Evolutionary conservation across 345 rosid genomes (phyloP).

Genomic region (Lepidium sativum): DNA sequence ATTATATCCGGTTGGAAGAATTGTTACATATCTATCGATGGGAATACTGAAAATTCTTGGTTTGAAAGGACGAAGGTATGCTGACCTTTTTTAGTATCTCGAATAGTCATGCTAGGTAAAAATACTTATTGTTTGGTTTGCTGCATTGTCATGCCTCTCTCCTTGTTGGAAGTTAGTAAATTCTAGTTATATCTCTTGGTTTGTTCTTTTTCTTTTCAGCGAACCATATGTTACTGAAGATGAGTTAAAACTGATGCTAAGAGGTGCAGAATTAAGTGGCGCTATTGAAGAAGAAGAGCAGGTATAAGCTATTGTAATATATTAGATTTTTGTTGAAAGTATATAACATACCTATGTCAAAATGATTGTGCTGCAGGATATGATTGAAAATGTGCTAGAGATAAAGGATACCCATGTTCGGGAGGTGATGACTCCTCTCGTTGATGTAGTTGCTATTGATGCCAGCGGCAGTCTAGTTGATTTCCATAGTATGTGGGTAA

Average conservation of each 20-base stretch:
- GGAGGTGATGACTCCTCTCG: constrained; percentile 99
- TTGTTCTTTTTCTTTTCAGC: constrained; percentile 23
- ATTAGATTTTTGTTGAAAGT: not conserved
- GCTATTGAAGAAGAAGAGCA: constrained; percentile 99
- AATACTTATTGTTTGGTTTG: not conserved
- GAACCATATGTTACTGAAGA: constrained; percentile 98
- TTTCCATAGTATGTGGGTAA: constrained; percentile 86
- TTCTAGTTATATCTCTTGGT: not conserved
- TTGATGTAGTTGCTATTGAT: constrained; percentile 97
- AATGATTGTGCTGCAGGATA: constrained; percentile 53
- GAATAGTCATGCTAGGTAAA: not conserved
- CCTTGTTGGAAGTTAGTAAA: not conserved
- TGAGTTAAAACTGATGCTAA: constrained; percentile 88
- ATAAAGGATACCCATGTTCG: constrained; percentile 95
- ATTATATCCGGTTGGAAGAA: constrained; percentile 92
- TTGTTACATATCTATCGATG: constrained; percentile 88
- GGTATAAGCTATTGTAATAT: constrained; percentile 29
- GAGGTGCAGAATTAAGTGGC: constrained; percentile 95
- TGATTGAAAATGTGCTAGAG: constrained; percentile 99
- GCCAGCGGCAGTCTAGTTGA: constrained; percentile 70
- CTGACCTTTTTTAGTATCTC: constrained; percentile 3
- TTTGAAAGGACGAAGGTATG: constrained; percentile 86
- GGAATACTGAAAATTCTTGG: constrained; percentile 97
- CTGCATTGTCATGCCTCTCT: constrained; percentile 8
- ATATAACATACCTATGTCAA: constrained; percentile 14